Evolutionary conservation across 2,329 filamentous ascomycete species (phyloP).

Genomic region (Diaporthe citrichinensis): DNA sequence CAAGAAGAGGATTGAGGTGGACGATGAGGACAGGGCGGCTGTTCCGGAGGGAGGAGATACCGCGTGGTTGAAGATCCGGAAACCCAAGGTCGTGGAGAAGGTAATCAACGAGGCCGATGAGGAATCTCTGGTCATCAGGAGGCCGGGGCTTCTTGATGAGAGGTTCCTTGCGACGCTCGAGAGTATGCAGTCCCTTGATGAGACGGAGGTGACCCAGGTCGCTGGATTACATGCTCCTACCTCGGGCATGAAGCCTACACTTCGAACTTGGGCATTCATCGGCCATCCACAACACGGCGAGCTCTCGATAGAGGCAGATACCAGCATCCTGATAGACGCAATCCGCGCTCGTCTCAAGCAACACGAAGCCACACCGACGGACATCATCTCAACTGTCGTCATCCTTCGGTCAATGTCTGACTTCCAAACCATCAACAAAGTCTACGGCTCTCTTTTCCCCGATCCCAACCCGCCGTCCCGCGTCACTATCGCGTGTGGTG

Average conservation of each 20-base stretch:
- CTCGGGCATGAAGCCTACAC: constrained; percentile 45
- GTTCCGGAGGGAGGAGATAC: constrained; percentile 82
- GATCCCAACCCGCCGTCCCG: constrained; percentile 87
- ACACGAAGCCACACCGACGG: constrained; percentile 52
- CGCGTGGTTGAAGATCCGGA: constrained; percentile 76
- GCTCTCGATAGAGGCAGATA: constrained; percentile 62
- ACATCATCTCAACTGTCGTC: constrained; percentile 72
- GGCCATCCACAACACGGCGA: constrained; percentile 4
- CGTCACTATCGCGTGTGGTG: constrained; percentile 85
- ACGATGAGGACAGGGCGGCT: constrained; percentile 64
- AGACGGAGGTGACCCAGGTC: neutral
- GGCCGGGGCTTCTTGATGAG: constrained; percentile 77
- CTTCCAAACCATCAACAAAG: constrained; percentile 80
- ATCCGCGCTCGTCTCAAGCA: constrained; percentile 58
- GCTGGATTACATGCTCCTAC: neutral
- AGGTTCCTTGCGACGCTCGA: constrained; percentile 65
- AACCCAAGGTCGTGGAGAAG: constrained; percentile 68
- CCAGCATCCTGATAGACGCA: constrained; percentile 60
- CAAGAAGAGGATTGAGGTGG: constrained; percentile 77
- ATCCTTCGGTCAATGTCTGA: constrained; percentile 84
- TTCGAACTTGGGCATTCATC: constrained; percentile 36
- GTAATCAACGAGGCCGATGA: constrained; percentile 40
- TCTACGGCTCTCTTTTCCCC: constrained; percentile 82
- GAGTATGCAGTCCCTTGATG: constrained; percentile 44
- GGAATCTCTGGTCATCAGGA: constrained; percentile 56